Evolutionary conservation across 139 green algal genomes (phyloP).

Genomic region (Mychonastes homosphaera): DNA sequence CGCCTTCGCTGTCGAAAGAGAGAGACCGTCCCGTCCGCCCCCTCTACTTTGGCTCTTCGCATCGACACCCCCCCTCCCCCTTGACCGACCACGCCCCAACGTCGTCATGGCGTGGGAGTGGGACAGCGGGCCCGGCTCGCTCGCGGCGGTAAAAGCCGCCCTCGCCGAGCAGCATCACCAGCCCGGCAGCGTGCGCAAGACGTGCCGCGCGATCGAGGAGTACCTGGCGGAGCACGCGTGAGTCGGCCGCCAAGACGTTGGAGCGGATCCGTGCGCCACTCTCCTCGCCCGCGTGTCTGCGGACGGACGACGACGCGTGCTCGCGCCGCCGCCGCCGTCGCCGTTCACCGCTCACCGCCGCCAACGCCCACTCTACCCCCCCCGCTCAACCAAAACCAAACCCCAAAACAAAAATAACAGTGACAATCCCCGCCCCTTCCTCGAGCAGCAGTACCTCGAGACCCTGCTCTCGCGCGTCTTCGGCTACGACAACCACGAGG

Average conservation of each 20-base stretch:
- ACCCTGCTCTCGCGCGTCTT: slow-evolving; percentile 62
- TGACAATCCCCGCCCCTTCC: slow-evolving; percentile 72
- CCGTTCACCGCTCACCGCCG: background rate
- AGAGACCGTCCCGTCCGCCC: background rate
- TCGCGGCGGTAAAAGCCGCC: slow-evolving; percentile 2
- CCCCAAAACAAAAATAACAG: slow-evolving; percentile 24
- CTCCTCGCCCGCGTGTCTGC: background rate
- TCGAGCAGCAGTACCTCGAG: slow-evolving; percentile 62
- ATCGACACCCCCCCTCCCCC: background rate
- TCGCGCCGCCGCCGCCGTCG: background rate
- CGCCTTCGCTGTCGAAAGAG: background rate
- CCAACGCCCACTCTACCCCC: background rate
- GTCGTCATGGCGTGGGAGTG: background rate
- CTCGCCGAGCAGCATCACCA: slow-evolving; percentile 20
- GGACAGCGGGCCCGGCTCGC: no score
- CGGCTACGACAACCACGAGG: slow-evolving; percentile 60
- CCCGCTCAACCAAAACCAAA: background rate
- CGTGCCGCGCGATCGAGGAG: slow-evolving; percentile 49
- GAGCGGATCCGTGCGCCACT: background rate
- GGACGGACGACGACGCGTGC: no score
- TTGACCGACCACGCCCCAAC: background rate
- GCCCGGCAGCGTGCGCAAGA: slow-evolving; percentile 28
- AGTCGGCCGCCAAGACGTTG: background rate
- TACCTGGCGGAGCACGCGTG: slow-evolving; percentile 54
- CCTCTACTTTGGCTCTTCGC: background rate